Percentiles rank a stretch among this genome's conserved stretches.
These are phyloP conservation scores for Podaxis sp. DNA, from an alignment of 768 basidiomycete species.

Conservation along the genomic window DNA sequence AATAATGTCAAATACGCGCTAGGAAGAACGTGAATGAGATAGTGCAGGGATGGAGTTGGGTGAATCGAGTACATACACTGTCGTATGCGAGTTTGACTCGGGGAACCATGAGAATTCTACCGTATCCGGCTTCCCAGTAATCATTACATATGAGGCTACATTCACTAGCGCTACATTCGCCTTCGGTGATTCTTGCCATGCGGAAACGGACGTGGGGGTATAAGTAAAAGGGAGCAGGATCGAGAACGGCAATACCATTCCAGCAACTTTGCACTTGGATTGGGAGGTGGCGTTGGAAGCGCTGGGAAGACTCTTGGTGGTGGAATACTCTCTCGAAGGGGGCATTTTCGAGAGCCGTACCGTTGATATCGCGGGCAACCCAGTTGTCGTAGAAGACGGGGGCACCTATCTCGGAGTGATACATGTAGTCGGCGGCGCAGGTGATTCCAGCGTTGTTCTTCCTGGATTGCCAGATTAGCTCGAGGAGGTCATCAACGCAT, in stretches of 20 bases:
- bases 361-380: constrained; percentile 99
- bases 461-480: constrained; percentile 95
- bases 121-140: constrained; percentile 96
- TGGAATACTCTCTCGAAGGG: constrained; percentile 96
- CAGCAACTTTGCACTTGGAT: constrained; percentile 97
- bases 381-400: constrained; percentile 99
- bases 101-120: constrained; percentile 96
- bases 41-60: background rate
- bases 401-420: constrained; percentile 89
- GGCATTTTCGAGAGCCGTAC: constrained; percentile 96
- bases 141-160: constrained; percentile 98
- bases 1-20: constrained; percentile 95
- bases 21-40: constrained; percentile 9
- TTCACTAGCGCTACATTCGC: constrained; percentile 94
- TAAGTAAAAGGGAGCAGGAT: constrained; percentile 93
- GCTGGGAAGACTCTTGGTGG: constrained; percentile 66
- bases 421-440: constrained; percentile 99
- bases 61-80: constrained; percentile 46
- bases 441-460: constrained; percentile 96
- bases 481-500: constrained; percentile 95
- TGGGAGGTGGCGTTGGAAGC: constrained; percentile 91
- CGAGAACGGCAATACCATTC: constrained; percentile 96
- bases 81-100: constrained; percentile 97
- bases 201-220: constrained; percentile 92
- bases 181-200: constrained; percentile 87